phyloP scores from a whole-genome alignment of 2,329 filamentous ascomycete genomes.

The Cladorrhinum sp. region DNA sequence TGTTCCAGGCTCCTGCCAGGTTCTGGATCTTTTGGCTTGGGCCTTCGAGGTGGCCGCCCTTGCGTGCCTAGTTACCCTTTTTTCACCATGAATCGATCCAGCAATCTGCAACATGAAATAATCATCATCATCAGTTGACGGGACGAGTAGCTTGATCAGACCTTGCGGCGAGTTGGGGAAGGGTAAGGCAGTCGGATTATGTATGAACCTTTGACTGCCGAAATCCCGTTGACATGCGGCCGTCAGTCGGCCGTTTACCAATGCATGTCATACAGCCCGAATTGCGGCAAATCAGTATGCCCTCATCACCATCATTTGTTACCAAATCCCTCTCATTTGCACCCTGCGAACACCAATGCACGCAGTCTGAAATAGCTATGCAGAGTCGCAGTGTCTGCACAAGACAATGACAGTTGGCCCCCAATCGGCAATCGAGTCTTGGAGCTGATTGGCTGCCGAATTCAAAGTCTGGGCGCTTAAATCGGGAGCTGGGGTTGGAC shows the following conservation, averaged over 20 bases:
- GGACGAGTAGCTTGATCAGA: neutral
- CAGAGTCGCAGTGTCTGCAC: slow-evolving; percentile 3
- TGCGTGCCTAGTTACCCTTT: neutral
- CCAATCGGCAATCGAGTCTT: neutral
- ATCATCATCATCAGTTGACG: neutral
- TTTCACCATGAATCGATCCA: neutral
- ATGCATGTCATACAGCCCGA: neutral
- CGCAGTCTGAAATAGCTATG: slow-evolving; percentile 1
- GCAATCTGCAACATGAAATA: neutral
- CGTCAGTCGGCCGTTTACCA: neutral
- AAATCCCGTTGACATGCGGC: neutral
- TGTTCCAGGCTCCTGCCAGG: too few species aligned
- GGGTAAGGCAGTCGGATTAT: neutral
- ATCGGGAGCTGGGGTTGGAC: neutral
- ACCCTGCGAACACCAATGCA: neutral
- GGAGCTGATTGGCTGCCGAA: slow-evolving; percentile 17
- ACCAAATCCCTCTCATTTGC: neutral
- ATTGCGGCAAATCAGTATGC: too few species aligned
- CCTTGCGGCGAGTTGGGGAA: neutral
- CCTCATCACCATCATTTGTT: neutral
- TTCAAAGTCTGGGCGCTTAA: slow-evolving; percentile 18
- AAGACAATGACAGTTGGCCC: slow-evolving; percentile 5
- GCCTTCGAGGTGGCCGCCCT: neutral
- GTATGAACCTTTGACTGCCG: neutral
- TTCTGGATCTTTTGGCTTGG: neutral